These are phyloP conservation scores for Boletus edulis DNA, from an alignment of 768 basidiomycete species.

Conservation along the genomic window DNA sequence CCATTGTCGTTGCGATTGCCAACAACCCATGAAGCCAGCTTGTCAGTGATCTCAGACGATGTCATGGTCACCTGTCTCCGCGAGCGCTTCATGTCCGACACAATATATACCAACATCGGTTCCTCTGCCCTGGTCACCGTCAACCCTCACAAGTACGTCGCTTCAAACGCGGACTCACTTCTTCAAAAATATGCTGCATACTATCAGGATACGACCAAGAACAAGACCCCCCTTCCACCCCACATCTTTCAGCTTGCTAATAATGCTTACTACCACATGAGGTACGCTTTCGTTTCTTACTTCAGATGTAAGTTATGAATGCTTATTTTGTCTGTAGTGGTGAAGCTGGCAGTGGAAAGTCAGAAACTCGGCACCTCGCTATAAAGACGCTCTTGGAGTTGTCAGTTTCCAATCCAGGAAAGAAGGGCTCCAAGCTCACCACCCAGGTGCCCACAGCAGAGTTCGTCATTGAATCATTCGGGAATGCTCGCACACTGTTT, in stretches of 20 bases:
- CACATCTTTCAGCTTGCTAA: conserved; percentile 93
- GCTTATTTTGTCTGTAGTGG: conserved; percentile 51
- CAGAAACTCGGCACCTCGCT: conserved; percentile 84
- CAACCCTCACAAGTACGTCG: conserved; percentile 90
- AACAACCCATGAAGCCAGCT: conserved; percentile 31
- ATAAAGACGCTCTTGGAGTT: conserved; percentile 93
- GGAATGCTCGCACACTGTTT: conserved; percentile 86
- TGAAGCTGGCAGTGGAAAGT: conserved; percentile 92
- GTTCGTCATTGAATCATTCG: conserved; percentile 94
- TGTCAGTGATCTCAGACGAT: conserved; percentile 75
- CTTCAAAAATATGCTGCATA: conserved; percentile 85
- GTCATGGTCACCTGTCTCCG: conserved; percentile 45
- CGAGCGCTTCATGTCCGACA: conserved; percentile 83
- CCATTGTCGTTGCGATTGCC: no score
- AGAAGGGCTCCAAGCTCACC: conserved; percentile 90
- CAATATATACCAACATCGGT: conserved; percentile 74
- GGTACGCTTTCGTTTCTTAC: conserved; percentile 45
- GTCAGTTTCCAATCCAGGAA: conserved; percentile 82
- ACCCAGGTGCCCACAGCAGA: conserved; percentile 88
- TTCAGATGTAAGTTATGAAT: background rate
- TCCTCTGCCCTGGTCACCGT: conserved; percentile 75
- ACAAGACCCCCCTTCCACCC: conserved; percentile 63
- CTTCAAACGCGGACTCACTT: conserved; percentile 78
- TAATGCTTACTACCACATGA: conserved; percentile 96
- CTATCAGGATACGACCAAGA: conserved; percentile 70